Evolutionary conservation across 352 stramenopile species (phyloP).

Genomic region (Pythium pyrilobum): DNA sequence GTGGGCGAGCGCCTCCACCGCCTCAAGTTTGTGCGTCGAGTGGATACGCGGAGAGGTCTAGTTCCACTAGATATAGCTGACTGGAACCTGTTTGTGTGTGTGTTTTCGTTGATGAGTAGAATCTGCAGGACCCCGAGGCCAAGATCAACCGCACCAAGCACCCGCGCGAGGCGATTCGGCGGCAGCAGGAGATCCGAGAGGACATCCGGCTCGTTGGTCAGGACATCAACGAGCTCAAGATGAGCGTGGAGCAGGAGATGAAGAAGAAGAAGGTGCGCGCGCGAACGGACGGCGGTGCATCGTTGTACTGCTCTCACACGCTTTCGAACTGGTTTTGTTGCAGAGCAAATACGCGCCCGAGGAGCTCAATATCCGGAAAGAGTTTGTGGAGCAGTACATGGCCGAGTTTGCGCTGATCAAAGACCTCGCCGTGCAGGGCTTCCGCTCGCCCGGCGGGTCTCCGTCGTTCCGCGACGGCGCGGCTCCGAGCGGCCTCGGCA

Average conservation of each 20-base stretch:
- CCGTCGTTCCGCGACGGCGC: conserved; percentile 38
- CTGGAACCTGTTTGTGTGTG: neutral
- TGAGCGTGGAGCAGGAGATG: conserved; percentile 60
- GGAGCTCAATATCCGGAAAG: conserved; percentile 72
- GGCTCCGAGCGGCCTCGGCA: conserved; percentile 34
- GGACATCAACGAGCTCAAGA: conserved; percentile 70
- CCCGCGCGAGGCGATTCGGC: conserved; percentile 69
- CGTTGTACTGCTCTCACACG: neutral
- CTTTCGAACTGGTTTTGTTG: neutral
- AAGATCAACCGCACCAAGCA: conserved; percentile 65
- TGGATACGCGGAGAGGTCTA: no score
- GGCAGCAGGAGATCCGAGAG: conserved; percentile 77
- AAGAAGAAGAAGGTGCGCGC: conserved; percentile 77
- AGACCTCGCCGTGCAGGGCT: conserved; percentile 57
- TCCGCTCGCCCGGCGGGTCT: conserved; percentile 41
- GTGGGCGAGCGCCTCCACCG: conserved; percentile 72
- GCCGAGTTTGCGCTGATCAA: conserved; percentile 76
- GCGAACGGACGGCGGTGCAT: neutral
- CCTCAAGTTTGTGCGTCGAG: conserved; percentile 68
- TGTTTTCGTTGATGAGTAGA: conserved; percentile 23
- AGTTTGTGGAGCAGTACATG: conserved; percentile 76
- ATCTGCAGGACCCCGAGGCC: conserved; percentile 67
- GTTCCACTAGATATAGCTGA: no score
- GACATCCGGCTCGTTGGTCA: conserved; percentile 68
- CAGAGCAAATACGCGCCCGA: conserved; percentile 75